Percentiles rank a stretch among this genome's conserved stretches.
Conservation (phyloP, 192 early-diverging fungal species). For the Gaertneriomyces semiglobifer region DNA sequence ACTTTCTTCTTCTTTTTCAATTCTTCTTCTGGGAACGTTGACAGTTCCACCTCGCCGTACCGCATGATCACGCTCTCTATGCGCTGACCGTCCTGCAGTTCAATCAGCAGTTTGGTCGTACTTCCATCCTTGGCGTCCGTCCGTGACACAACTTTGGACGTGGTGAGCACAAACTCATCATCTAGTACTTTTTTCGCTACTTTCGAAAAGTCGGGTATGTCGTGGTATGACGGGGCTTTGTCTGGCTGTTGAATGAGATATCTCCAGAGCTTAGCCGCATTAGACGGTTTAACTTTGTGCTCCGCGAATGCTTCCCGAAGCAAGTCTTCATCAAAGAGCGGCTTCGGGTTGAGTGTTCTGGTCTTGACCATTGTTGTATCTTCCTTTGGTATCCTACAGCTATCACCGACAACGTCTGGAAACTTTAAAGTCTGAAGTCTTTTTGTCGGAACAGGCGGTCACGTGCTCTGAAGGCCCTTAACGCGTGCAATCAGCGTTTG, state of each 20-base stretch:
- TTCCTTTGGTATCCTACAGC: background rate
- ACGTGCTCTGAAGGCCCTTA: no score
- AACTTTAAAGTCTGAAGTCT: no score
- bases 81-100: constrained; percentile 56
- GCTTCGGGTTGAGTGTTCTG: constrained; percentile 36
- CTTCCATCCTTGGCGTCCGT: constrained; percentile 47
- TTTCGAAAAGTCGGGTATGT: constrained; percentile 45
- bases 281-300: constrained; percentile 31
- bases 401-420: no score
- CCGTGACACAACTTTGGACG: constrained; percentile 41
- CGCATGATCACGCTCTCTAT: constrained; percentile 59
- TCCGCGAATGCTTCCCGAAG: constrained; percentile 37
- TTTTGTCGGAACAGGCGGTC: no score
- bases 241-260: constrained; percentile 36
- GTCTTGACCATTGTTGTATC: constrained; percentile 18
- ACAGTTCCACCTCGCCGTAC: constrained; percentile 48
- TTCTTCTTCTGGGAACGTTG: constrained; percentile 44
- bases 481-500: no score
- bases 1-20: constrained; percentile 16
- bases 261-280: constrained; percentile 41
- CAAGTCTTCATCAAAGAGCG: constrained; percentile 40
- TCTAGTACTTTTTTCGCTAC: constrained; percentile 38
- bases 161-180: constrained; percentile 41
- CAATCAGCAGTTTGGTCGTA: constrained; percentile 55
- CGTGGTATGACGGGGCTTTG: constrained; percentile 19